A percentile compares a stretch with the other conserved stretches of the same genome.
Evolutionary conservation across 208 protist genomes (phyloP).

Genomic region (Crithidia thermophila): DNA sequence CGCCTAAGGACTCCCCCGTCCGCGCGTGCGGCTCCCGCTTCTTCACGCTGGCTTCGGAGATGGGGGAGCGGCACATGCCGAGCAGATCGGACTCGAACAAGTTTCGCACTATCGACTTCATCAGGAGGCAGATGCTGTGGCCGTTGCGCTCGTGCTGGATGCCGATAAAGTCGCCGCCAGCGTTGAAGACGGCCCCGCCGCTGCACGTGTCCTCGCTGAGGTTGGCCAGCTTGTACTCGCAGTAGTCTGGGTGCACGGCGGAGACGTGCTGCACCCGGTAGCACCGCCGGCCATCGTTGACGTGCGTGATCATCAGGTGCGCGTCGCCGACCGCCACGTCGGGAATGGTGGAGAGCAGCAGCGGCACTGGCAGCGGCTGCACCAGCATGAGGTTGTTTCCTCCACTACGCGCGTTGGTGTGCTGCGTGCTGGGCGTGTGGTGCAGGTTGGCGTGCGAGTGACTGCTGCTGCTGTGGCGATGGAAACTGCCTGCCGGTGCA

Average conservation of each 20-base stretch:
- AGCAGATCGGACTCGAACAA: constrained; percentile 73
- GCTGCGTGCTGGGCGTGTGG: too few species aligned
- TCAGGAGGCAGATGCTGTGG: constrained; percentile 67
- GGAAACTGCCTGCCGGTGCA: too few species aligned
- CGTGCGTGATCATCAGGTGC: constrained; percentile 84
- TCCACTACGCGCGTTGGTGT: too few species aligned
- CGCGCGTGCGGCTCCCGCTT: constrained; percentile 12
- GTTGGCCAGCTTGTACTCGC: constrained; percentile 61
- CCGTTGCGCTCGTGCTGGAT: constrained; percentile 71
- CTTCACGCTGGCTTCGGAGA: constrained; percentile 41
- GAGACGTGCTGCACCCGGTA: constrained; percentile 71
- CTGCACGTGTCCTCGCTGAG: constrained; percentile 51
- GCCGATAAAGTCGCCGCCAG: constrained; percentile 82
- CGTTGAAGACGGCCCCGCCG: constrained; percentile 82
- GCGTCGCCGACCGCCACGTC: constrained; percentile 58
- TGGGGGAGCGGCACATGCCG: constrained; percentile 72
- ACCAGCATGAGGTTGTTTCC: constrained; percentile 40
- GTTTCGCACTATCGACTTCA: constrained; percentile 68
- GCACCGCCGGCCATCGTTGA: constrained; percentile 40
- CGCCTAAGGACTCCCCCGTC: neutral
- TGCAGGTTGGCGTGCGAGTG: too few species aligned
- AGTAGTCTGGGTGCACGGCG: constrained; percentile 66
- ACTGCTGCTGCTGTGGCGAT: too few species aligned
- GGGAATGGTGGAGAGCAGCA: constrained; percentile 69
- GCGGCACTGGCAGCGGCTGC: constrained; percentile 73